phyloP scores from a whole-genome alignment of 257 asterid genomes.

The Nicotiana undulata region DNA sequence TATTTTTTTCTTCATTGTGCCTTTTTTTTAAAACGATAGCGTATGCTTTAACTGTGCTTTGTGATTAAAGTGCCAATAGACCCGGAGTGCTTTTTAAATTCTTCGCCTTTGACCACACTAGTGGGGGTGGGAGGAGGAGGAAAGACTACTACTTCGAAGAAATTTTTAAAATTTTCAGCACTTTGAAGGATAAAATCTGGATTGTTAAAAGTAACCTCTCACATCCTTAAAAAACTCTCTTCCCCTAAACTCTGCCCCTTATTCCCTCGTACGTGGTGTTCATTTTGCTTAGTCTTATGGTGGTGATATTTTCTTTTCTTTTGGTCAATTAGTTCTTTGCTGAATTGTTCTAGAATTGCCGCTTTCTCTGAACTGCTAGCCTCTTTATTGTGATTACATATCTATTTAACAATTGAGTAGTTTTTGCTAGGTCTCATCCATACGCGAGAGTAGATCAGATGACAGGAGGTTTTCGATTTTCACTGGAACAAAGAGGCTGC shows the following conservation, averaged over 20 bases:
- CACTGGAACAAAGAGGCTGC: constrained; percentile 93
- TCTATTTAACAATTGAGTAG: constrained; percentile 18
- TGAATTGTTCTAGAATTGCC: neutral
- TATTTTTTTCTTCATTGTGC: too few relatives aligned
- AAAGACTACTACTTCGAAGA: neutral
- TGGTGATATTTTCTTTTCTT: neutral
- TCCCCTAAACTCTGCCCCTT: neutral
- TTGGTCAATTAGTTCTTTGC: neutral
- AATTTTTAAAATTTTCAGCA: neutral
- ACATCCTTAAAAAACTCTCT: neutral
- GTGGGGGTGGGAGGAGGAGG: neutral
- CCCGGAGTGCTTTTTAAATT: too few relatives aligned
- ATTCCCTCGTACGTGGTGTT: neutral
- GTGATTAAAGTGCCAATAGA: too few relatives aligned
- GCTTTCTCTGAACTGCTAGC: neutral
- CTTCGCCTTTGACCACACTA: too few relatives aligned
- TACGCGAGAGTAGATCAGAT: constrained; percentile 83
- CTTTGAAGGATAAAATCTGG: neutral
- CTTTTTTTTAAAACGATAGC: too few relatives aligned
- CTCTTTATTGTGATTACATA: neutral
- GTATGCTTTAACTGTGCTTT: too few relatives aligned
- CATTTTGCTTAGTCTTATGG: neutral
- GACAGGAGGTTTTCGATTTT: constrained; percentile 88
- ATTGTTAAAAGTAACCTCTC: neutral
- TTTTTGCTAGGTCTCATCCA: constrained; percentile 68